Conservation (phyloP, 495 filamentous ascomycete species). For the Talaromyces liani region DNA sequence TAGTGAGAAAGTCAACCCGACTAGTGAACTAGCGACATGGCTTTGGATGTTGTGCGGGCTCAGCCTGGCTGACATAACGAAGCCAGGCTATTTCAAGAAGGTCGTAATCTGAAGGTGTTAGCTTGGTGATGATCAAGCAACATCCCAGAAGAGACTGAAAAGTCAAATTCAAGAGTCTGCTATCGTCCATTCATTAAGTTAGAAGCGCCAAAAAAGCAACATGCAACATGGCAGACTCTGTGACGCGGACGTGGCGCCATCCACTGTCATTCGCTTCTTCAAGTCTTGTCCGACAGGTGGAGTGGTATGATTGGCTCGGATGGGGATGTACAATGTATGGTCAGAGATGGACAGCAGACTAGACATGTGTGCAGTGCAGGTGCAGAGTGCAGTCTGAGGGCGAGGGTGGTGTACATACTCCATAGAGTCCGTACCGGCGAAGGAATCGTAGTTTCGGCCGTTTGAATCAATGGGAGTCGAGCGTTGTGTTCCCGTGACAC, state of each 20-base stretch:
- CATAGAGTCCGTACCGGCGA: background rate
- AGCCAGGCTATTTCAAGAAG: background rate
- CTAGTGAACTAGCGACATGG: background rate
- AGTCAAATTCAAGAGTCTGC: background rate
- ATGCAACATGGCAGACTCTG: background rate
- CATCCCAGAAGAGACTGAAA: background rate
- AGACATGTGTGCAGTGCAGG: background rate
- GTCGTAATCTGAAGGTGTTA: background rate
- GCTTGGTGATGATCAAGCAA: background rate
- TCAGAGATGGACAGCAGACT: background rate
- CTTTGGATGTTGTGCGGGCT: constrained; percentile 17
- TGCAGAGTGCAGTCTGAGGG: background rate
- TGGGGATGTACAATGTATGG: background rate
- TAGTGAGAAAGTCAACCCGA: background rate
- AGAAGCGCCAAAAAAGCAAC: background rate
- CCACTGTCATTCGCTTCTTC: background rate
- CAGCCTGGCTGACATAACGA: background rate
- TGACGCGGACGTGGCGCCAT: constrained; percentile 2
- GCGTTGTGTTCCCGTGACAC: constrained; percentile 3
- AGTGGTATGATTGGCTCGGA: background rate
- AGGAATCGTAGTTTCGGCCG: background rate
- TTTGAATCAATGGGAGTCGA: background rate
- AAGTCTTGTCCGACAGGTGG: background rate
- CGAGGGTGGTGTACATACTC: background rate
- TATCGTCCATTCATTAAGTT: background rate